These are phyloP conservation scores for Biscogniauxia marginata DNA, from an alignment of 2,329 filamentous ascomycete species.

Conservation along the genomic window DNA sequence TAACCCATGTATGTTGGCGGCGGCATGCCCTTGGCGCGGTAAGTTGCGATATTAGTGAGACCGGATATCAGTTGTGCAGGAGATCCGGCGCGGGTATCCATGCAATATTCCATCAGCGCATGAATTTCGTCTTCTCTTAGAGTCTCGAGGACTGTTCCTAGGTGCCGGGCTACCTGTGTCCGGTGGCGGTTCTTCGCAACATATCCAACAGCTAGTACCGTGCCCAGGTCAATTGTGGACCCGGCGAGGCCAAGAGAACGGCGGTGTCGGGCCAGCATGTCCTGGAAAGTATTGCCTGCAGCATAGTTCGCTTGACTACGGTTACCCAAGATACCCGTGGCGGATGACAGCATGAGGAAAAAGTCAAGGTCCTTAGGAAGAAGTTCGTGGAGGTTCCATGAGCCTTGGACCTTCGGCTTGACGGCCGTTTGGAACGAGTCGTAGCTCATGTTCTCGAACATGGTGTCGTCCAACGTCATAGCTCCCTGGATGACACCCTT, in stretches of 20 bases:
- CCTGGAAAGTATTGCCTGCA: background rate
- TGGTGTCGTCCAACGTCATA: background rate
- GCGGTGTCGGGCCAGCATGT: too few relatives aligned
- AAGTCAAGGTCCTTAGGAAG: background rate
- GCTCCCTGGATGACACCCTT: slow-evolving; percentile 4
- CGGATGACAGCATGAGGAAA: slow-evolving; percentile 1
- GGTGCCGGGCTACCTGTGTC: background rate
- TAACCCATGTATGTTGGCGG: background rate
- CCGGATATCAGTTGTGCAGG: background rate
- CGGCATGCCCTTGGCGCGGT: background rate
- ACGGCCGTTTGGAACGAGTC: background rate
- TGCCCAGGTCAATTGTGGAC: too few relatives aligned
- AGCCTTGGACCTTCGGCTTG: background rate
- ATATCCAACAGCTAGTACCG: too few relatives aligned
- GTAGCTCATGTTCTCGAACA: background rate
- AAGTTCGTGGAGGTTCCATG: background rate
- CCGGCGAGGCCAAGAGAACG: too few relatives aligned
- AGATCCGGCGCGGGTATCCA: background rate
- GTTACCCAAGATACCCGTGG: background rate
- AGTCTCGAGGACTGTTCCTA: background rate
- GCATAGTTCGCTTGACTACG: background rate
- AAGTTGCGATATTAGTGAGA: background rate
- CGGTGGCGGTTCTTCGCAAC: too few relatives aligned
- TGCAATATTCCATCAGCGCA: background rate
- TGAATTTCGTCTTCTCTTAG: background rate